Conservation (phyloP, 352 stramenopile genomes). For the Pythium oligandrum region DNA sequence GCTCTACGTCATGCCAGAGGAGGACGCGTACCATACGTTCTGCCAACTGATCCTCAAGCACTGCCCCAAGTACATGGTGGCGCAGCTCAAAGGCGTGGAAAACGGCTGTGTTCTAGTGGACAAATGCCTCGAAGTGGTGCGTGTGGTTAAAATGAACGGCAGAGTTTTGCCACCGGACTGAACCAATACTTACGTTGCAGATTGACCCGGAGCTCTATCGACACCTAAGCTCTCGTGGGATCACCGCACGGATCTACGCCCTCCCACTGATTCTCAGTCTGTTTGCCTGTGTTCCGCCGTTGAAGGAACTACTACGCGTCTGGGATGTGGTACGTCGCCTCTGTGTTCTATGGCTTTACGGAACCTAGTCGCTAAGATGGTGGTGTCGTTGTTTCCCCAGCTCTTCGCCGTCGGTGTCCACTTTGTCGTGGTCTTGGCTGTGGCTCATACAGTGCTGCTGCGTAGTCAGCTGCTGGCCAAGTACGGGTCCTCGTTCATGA, state of each 20-base stretch:
- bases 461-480: constrained; percentile 77
- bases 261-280: constrained; percentile 86
- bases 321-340: constrained; percentile 80
- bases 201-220: constrained; percentile 78
- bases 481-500: constrained; percentile 22
- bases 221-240: constrained; percentile 67
- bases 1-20: constrained; percentile 90
- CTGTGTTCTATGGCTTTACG: background rate
- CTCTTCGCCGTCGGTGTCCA: constrained; percentile 89
- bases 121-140: constrained; percentile 46
- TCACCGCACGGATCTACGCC: constrained; percentile 83
- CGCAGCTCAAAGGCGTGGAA: constrained; percentile 79
- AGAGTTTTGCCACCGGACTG: background rate
- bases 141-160: background rate
- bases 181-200: constrained; percentile 16
- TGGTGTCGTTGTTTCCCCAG: constrained; percentile 18
- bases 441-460: constrained; percentile 85
- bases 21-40: constrained; percentile 90
- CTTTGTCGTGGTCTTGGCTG: constrained; percentile 87
- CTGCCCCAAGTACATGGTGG: constrained; percentile 88
- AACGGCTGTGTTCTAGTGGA: constrained; percentile 79
- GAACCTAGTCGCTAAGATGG: background rate
- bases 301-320: constrained; percentile 84
- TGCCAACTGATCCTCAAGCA: constrained; percentile 82
- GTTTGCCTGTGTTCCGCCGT: constrained; percentile 86